These are phyloP conservation scores for Bipolaris victoriae DNA, from an alignment of 2,329 filamentous ascomycete genomes.

Conservation along the genomic window DNA sequence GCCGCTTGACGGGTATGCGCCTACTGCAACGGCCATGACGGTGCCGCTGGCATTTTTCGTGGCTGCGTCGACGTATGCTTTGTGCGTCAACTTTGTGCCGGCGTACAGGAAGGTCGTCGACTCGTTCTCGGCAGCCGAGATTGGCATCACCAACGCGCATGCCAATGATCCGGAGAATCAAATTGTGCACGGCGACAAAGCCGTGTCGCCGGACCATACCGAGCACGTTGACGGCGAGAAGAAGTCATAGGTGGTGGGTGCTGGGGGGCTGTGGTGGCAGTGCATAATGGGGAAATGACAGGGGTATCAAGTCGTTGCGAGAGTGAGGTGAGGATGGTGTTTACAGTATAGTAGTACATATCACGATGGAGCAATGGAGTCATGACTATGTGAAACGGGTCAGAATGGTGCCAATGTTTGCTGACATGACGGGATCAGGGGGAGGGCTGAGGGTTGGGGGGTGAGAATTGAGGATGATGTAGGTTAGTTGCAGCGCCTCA, in stretches of 20 bases:
- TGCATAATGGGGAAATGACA: neutral
- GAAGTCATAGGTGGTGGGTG: conserved; percentile 12
- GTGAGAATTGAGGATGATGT: neutral
- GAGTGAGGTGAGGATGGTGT: neutral
- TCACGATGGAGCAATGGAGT: neutral
- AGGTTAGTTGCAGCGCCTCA: neutral
- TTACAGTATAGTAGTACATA: neutral
- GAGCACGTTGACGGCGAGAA: conserved; percentile 20
- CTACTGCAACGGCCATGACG: conserved; percentile 68
- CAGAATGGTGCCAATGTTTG: neutral
- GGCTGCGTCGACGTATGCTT: conserved; percentile 54
- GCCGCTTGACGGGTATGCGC: conserved; percentile 28
- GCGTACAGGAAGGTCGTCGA: conserved; percentile 69
- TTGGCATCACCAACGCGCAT: conserved; percentile 51
- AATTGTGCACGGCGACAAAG: conserved; percentile 14
- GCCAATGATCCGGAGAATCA: conserved; percentile 43
- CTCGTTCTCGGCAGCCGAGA: conserved; percentile 54
- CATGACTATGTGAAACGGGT: neutral
- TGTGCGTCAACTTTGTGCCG: conserved; percentile 67
- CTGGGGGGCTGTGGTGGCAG: neutral
- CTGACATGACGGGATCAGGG: neutral
- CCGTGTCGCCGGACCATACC: conserved; percentile 18
- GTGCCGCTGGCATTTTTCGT: conserved; percentile 65
- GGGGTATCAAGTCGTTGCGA: neutral
- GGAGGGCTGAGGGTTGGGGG: too few species aligned